These are phyloP conservation scores for Rhizopus delemar DNA, from an alignment of 371 early-diverging fungal species.

Conservation along the genomic window DNA sequence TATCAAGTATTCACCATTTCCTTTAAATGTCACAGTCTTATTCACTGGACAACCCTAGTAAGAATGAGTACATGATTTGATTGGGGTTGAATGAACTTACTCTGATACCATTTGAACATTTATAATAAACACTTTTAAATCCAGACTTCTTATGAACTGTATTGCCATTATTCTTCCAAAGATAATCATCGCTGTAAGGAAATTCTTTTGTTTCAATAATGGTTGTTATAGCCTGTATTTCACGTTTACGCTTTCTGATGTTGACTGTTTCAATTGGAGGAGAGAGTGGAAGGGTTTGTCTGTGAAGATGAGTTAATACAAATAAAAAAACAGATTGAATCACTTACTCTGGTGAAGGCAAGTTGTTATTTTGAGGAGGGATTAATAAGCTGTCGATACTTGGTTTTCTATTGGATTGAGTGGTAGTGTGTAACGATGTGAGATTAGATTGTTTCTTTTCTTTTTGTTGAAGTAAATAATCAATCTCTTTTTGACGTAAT, in stretches of 20 bases:
- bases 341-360: conserved; percentile 12
- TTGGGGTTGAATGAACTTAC: no score
- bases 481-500: conserved; percentile 50
- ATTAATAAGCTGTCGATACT: conserved; percentile 21
- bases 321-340: background rate
- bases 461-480: conserved; percentile 27
- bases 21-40: conserved; percentile 58
- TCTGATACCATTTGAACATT: conserved; percentile 46
- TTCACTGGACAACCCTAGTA: conserved; percentile 51
- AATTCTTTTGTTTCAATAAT: conserved; percentile 55
- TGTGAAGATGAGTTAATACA: background rate
- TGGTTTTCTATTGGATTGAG: conserved; percentile 11
- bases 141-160: conserved; percentile 57
- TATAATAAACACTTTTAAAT: conserved; percentile 57
- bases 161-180: conserved; percentile 65
- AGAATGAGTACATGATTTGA: no score
- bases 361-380: conserved; percentile 1
- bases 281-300: conserved; percentile 15
- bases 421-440: conserved; percentile 1
- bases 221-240: conserved; percentile 58
- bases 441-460: conserved; percentile 7
- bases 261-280: conserved; percentile 3
- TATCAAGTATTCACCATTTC: conserved; percentile 50
- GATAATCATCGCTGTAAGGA: conserved; percentile 50
- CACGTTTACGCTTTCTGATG: conserved; percentile 53